Conservation (phyloP, 1,284 basidiomycete species). For the Cryptococcus maquisensis region DNA sequence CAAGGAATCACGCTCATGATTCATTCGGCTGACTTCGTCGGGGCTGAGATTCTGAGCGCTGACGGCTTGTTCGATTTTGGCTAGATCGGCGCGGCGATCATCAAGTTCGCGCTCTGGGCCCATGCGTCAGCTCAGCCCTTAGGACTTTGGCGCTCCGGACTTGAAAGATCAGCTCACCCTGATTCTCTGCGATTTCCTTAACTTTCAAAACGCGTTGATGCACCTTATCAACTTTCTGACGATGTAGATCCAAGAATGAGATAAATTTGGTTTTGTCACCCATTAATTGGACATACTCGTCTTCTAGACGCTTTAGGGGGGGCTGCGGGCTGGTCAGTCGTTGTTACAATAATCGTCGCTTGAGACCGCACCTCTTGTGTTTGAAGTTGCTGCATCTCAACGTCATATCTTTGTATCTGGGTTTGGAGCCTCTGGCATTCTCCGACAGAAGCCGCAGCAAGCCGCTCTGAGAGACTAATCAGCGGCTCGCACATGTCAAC, state of each 20-base stretch:
- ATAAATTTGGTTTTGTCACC: constrained; percentile 47
- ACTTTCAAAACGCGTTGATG: constrained; percentile 27
- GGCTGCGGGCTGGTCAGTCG: constrained; percentile 23
- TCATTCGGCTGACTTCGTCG: constrained; percentile 82
- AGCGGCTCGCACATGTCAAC: background rate
- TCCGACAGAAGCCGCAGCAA: constrained; percentile 28
- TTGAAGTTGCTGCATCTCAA: constrained; percentile 37
- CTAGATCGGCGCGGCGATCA: constrained; percentile 53
- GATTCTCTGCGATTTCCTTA: constrained; percentile 25
- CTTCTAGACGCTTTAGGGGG: constrained; percentile 38
- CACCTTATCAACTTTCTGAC: constrained; percentile 44
- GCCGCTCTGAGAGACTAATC: constrained; percentile 24
- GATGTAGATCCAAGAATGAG: constrained; percentile 39
- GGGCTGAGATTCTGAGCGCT: constrained; percentile 75
- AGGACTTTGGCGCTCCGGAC: background rate
- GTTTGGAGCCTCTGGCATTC: constrained; percentile 37
- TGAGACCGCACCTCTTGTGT: constrained; percentile 37
- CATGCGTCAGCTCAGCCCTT: background rate
- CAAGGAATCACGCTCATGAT: constrained; percentile 71
- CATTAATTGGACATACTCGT: constrained; percentile 42
- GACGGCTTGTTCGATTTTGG: constrained; percentile 62
- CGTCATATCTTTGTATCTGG: constrained; percentile 22
- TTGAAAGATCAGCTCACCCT: constrained; percentile 27
- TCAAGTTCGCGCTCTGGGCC: constrained; percentile 55
- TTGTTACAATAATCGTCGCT: background rate